phyloP scores from a whole-genome alignment of 371 early-diverging fungal genomes.

The Rhizopus microsporus region DNA sequence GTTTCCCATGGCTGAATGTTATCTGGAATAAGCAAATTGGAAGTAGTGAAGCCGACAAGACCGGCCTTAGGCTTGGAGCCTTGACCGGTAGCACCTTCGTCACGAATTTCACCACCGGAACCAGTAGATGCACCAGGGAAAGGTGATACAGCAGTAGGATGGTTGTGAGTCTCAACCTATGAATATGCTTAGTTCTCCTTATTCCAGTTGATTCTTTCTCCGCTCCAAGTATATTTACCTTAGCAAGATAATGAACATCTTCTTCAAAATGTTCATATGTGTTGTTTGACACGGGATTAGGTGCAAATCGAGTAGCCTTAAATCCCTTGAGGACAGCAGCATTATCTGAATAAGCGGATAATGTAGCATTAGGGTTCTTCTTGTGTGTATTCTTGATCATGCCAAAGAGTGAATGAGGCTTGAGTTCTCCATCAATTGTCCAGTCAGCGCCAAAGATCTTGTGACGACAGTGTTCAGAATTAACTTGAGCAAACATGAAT shows the following conservation, averaged over 20 bases:
- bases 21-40: conserved; percentile 90
- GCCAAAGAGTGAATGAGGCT: conserved; percentile 83
- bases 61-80: conserved; percentile 96
- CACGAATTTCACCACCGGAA: conserved; percentile 97
- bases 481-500: conserved; percentile 99
- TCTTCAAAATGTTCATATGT: conserved; percentile 58
- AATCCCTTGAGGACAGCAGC: conserved; percentile 93
- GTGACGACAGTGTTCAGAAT: conserved; percentile 98
- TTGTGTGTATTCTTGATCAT: conserved; percentile 95
- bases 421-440: conserved; percentile 87
- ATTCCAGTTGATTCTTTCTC: not conserved
- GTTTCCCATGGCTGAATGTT: conserved; percentile 92
- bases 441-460: conserved; percentile 97
- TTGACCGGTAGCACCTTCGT: conserved; percentile 95
- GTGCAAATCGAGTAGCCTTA: conserved; percentile 70
- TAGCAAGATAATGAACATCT: conserved; percentile 85
- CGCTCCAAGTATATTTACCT: conserved; percentile 42
- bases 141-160: conserved; percentile 97
- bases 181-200: not conserved
- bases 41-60: conserved; percentile 90
- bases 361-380: conserved; percentile 72
- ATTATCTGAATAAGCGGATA: conserved; percentile 97
- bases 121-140: conserved; percentile 95
- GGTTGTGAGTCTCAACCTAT: conserved; percentile 97
- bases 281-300: conserved; percentile 46